Evolutionary conservation across 345 rosid species (phyloP), one percentile per base, ranked within the genome.

Genomic region (Eucalyptus brandiana): DNA sequence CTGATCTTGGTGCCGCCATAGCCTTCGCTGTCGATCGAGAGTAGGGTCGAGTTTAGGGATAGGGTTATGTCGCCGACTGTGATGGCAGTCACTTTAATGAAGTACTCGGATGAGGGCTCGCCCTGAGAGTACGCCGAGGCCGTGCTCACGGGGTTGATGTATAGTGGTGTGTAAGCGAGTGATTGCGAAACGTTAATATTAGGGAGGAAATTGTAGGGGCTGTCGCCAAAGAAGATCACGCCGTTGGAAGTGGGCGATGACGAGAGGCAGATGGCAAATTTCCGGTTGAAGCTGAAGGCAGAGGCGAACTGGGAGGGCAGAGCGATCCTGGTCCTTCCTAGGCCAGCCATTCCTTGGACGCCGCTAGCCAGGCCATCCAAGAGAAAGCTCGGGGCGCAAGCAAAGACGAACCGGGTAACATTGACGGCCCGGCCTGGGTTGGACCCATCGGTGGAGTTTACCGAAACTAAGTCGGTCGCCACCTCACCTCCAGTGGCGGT

Each of bases 1-100:
- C 97, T 96, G 90, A 97, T 92, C 89, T 95, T 96, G 28, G 98
- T 97, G 50, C 98, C 98, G 5, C 97, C 97, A 7, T 88, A 37
- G 37, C 99, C 97, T 5, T 45, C 17, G 32, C 53, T 69, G 51
- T 93, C 85, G 23, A 95, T 93, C 37, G 93, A 90, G 62, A 97
- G 76, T 24, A 94, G 90, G 24, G 93, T 85, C 6, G 87, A 15
- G 93, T 95, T 96, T 37, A 97, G 37, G 21, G 92, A 62, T 76
- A 95, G 92, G 4, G 65, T 6, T 24, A 89, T 93, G n/a, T 92
- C 93, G 26, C 21, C 49, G 56, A 97, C 89, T 9, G 72, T 90
- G 89, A 97, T 91, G 4, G 93, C 91, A 17, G 87, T 96, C 10
- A 95, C 96, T 24, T 92, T 93, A 15, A 95, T 94, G 93, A 95